Evolutionary conservation across 2,329 filamentous ascomycete genomes (phyloP).

Genomic region (Exophiala sp.): DNA sequence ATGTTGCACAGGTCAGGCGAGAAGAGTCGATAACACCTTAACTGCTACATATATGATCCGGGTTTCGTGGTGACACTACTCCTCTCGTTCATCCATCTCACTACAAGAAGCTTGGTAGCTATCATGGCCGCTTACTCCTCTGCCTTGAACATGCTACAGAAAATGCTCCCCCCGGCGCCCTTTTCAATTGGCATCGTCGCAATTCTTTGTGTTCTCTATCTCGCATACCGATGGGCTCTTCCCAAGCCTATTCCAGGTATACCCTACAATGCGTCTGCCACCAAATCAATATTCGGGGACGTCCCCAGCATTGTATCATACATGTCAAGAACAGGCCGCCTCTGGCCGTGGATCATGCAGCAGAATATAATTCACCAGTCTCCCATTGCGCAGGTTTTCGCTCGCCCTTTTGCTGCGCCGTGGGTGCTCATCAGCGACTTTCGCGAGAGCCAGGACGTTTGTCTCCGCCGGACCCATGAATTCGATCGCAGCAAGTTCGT

Average conservation of each 20-base stretch:
- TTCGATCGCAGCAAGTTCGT: conserved; percentile 15
- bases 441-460: conserved; percentile 25
- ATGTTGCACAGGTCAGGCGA: too few relatives aligned
- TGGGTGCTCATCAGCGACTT: conserved; percentile 39
- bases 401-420: conserved; percentile 43
- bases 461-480: conserved; percentile 20
- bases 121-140: too few relatives aligned
- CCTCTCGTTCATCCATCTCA: too few relatives aligned
- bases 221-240: conserved; percentile 25
- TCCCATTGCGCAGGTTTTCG: conserved; percentile 49
- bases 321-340: neutral
- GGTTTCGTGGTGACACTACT: too few relatives aligned
- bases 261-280: conserved; percentile 42
- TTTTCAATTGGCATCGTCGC: too few relatives aligned
- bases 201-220: neutral
- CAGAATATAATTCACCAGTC: conserved; percentile 32
- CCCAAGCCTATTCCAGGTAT: conserved; percentile 47
- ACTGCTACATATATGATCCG: too few relatives aligned
- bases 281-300: conserved; percentile 6
- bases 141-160: too few relatives aligned
- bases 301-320: neutral
- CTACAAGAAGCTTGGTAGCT: too few relatives aligned
- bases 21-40: too few relatives aligned
- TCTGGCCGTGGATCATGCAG: neutral
- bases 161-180: too few relatives aligned